A percentile compares a stretch with the other conserved stretches of the same genome.
phyloP scores from a whole-genome alignment of 2,329 filamentous ascomycete genomes.

The Eutypa lata region DNA sequence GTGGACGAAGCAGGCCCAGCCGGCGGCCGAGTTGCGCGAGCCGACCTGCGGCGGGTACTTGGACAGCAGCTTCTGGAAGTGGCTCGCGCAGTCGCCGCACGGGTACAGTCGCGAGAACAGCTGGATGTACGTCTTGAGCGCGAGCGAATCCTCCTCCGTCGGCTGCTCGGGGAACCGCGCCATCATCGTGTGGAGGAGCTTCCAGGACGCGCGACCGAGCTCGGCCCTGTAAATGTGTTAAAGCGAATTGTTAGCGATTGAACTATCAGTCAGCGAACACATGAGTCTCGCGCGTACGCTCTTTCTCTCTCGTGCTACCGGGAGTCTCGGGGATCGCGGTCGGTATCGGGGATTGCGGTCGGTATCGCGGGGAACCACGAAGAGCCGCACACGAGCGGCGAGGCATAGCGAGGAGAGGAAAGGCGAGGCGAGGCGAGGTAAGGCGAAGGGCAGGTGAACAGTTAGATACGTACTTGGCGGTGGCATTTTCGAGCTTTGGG shows the following conservation, averaged over 20 bases:
- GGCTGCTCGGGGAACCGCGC: slow-evolving; percentile 66
- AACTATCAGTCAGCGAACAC: background rate
- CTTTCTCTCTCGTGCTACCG: too few species aligned
- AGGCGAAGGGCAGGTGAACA: too few species aligned
- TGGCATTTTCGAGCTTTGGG: slow-evolving; percentile 79
- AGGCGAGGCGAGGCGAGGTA: too few species aligned
- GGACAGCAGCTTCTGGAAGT: slow-evolving; percentile 61
- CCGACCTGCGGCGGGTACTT: slow-evolving; percentile 65
- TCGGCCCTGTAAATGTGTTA: slow-evolving; percentile 46
- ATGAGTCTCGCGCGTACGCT: background rate
- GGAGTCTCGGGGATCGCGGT: background rate
- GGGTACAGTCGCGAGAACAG: slow-evolving; percentile 68
- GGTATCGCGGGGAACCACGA: background rate
- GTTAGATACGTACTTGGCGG: slow-evolving; percentile 58
- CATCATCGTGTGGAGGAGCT: slow-evolving; percentile 69
- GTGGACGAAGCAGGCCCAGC: slow-evolving; percentile 67
- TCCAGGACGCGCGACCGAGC: slow-evolving; percentile 66
- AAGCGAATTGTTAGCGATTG: slow-evolving; percentile 7
- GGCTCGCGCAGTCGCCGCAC: slow-evolving; percentile 65
- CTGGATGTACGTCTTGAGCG: slow-evolving; percentile 62
- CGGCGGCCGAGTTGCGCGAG: slow-evolving; percentile 60
- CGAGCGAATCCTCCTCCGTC: slow-evolving; percentile 57
- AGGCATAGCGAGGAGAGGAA: background rate
- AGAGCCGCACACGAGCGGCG: background rate
- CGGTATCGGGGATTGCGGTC: background rate